Conservation (phyloP, 2,329 filamentous ascomycete species). For the Acephala macrosclerotiorum region DNA sequence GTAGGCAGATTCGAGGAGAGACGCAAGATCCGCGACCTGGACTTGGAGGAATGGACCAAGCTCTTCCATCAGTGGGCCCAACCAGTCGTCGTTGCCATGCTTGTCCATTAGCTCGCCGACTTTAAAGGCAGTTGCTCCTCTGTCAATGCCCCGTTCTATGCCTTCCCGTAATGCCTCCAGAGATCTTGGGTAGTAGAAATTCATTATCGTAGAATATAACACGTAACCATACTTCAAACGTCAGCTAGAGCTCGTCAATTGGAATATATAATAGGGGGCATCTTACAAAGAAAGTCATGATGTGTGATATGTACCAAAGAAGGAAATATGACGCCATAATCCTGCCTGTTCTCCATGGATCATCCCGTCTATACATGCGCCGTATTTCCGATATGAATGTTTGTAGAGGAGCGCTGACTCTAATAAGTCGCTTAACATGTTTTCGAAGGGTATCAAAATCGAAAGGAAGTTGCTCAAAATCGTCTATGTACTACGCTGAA, state of each 20-base stretch:
- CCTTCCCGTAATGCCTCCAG: slow-evolving; percentile 29
- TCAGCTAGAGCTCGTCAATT: slow-evolving; percentile 18
- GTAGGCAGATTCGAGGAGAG: slow-evolving; percentile 45
- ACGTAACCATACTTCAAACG: slow-evolving; percentile 29
- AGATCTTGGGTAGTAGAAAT: slow-evolving; percentile 31
- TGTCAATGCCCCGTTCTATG: slow-evolving; percentile 45
- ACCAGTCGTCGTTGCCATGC: slow-evolving; percentile 46
- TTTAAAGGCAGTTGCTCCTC: slow-evolving; percentile 41
- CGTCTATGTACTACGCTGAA: slow-evolving; percentile 47
- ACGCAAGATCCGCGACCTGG: slow-evolving; percentile 46
- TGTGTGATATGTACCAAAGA: slow-evolving; percentile 34
- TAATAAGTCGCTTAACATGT: slow-evolving; percentile 46
- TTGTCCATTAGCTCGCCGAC: slow-evolving; percentile 48
- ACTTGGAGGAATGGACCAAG: slow-evolving; percentile 46
- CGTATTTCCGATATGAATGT: slow-evolving; percentile 45
- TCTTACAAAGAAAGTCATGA: slow-evolving; percentile 36
- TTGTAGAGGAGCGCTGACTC: slow-evolving; percentile 48
- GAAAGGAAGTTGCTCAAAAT: slow-evolving; percentile 36
- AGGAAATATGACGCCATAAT: slow-evolving; percentile 39
- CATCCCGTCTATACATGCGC: slow-evolving; percentile 48
- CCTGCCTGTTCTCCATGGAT: slow-evolving; percentile 41
- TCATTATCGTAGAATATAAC: slow-evolving; percentile 31
- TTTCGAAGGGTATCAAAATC: slow-evolving; percentile 40
- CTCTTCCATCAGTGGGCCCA: slow-evolving; percentile 33
- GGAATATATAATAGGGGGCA: slow-evolving; percentile 14